Base-by-base conservation (phyloP, 495 filamentous ascomycete genomes). In the Penicillium longicatenatum region DNA sequence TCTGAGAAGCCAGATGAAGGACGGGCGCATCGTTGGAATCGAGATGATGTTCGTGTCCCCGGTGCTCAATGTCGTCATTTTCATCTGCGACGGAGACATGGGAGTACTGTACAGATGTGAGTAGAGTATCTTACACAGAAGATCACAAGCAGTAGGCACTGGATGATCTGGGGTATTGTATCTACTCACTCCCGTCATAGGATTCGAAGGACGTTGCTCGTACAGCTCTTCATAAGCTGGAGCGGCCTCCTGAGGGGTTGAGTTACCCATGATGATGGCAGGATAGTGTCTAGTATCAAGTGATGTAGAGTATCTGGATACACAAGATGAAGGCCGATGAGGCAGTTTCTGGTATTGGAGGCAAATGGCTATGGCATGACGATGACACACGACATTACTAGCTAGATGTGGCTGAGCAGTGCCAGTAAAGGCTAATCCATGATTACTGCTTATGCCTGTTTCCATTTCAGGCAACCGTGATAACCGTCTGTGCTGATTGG, bases 141-240 rank as follows among this genome's bases (percentile, higher is more conserved):
- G 6, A 7, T 6, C 29, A 6, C 29, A 31, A 31, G 29, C 12
- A 35, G 9, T 35, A 35, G 4, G 31, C 9, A 3, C 31, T 14
- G 1, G 3, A 14, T 11, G 11, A 35, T 3, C 7, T 10, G 9
- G 22, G 12, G 29, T 31, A 16, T 47, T 6, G 14, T 26, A 11
- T 20, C 6, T 50, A 45, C 42, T 45, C 50, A 57, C 54, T 2
- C 54, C 54, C 3, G 54, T 57, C 12, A 16, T 30, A 6, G 11
- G 11, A 43, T 57, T 57, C 14, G 45, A 39, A 9, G 54, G 54
- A 6, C 21, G 31, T 24, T 57, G 46, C 35, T 49, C 54, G 35
- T 12, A 57, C 10, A 57, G 46, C 4, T 57, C 54, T 22, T 50
- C 54, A 33, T 57, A 57, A 20, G 54, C 46, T 4, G 54, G 54